Base-by-base conservation (phyloP, 2,329 filamentous ascomycete genomes). In the Pseudogymnoascus sp. region DNA sequence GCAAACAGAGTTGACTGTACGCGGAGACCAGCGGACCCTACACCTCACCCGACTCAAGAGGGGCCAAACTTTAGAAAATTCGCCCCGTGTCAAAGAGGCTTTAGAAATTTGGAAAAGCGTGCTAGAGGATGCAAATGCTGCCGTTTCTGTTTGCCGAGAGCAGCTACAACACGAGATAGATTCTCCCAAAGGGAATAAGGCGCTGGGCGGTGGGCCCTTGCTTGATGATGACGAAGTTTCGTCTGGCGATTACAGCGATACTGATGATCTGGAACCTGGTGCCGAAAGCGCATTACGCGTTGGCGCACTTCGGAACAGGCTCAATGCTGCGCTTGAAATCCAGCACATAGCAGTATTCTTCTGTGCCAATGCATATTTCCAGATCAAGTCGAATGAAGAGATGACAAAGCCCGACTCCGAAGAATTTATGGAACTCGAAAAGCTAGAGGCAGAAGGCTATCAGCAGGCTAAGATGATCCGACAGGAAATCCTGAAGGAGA, bases 341-440 rank as follows among this genome's bases (percentile, higher is more conserved):
- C 83, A 93, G 65, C 93, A 97, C 72, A 86, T 88, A 67, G 91
- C 88, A 31, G 80, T 85, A 0, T 97, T 97, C 76, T 96, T 95
- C 71, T 87, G 87, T 25, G 91, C 88, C 12, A 96, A 92, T 68
- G 88, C 87, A 0, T 87, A 87, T 68, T 97, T 86, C 71, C 91
- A 96, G 70, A 89, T 95, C 65, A 94, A 92, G 71, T 83, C 84
- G 0, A 84, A 92, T 63, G 74, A 82, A 50, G 79, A 83, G 1
- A 76, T 87, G 68, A 91, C 87, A 0, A 72, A 77, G 21, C 84
- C 87, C 1, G 84, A 85, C 4, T 90, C 89, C 0, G 84, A 86
- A 1, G 82, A 87, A 14, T 92, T 87, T 69, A 76, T 80, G 61
- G 75, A 76, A 0, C 76, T 93, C 2, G 90, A 95, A 69, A 83